These are phyloP conservation scores for Samsoniella hepiali DNA, from an alignment of 2,329 filamentous ascomycete genomes.

Conservation along the genomic window DNA sequence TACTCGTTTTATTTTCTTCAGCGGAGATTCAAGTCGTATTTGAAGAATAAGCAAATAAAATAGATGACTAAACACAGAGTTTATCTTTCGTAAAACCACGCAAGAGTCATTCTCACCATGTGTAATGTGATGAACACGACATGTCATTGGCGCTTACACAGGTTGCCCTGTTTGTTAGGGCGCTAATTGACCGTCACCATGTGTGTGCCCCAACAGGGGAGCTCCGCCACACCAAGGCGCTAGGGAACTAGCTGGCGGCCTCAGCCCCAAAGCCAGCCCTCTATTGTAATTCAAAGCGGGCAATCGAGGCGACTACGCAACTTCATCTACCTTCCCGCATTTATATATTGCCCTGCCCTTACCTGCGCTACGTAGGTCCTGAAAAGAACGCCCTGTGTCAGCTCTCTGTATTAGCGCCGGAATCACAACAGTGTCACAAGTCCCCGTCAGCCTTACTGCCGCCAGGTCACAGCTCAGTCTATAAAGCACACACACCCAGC, in stretches of 20 bases:
- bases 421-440: neutral
- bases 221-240: constrained; percentile 13
- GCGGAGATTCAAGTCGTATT: neutral
- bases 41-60: neutral
- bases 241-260: neutral
- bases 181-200: neutral
- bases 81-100: neutral
- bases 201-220: neutral
- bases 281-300: neutral
- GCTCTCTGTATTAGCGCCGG: neutral
- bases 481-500: neutral
- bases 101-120: neutral
- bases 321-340: neutral
- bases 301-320: neutral
- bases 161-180: neutral
- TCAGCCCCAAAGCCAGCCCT: neutral
- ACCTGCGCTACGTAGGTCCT: neutral
- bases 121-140: neutral
- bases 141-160: neutral
- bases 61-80: too few species aligned
- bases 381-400: neutral
- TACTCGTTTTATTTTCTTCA: neutral
- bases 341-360: neutral
- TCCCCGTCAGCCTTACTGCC: neutral
- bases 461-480: neutral